Conservation (phyloP, 371 early-diverging fungal genomes). For the Chytridiales sp. region DNA sequence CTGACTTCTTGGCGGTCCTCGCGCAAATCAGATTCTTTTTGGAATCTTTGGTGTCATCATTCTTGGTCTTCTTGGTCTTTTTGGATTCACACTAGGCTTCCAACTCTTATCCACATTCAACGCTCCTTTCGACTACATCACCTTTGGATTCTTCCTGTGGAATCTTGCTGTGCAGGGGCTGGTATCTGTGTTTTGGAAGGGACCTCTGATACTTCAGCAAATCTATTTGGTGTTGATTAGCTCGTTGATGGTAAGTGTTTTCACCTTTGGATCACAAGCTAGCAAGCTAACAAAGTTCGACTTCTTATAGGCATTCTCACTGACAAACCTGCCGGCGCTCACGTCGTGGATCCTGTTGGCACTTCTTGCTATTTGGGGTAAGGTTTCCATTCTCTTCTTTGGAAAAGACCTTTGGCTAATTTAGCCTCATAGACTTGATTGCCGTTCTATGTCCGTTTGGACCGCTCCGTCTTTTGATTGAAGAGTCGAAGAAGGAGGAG, state of each 20-base stretch:
- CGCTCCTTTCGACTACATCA: constrained; percentile 72
- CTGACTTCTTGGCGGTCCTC: background rate
- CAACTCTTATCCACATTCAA: constrained; percentile 28
- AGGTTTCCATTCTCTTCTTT: constrained; percentile 4
- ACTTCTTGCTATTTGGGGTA: constrained; percentile 82
- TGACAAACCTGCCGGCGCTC: constrained; percentile 50
- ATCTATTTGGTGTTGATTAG: constrained; percentile 77
- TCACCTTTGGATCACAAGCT: background rate
- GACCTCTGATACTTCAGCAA: constrained; percentile 76
- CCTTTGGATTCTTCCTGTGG: constrained; percentile 73
- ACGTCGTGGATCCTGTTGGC: constrained; percentile 84
- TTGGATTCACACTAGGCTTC: constrained; percentile 64
- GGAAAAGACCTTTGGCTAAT: background rate
- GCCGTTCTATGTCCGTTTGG: constrained; percentile 89
- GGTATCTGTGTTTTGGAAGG: constrained; percentile 76
- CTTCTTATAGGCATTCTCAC: constrained; percentile 48
- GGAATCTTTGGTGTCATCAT: constrained; percentile 77
- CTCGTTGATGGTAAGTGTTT: constrained; percentile 65
- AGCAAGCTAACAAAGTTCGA: constrained; percentile 43
- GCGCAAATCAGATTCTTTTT: constrained; percentile 52
- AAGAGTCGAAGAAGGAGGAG: constrained; percentile 68
- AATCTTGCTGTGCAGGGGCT: constrained; percentile 79
- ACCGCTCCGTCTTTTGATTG: constrained; percentile 77
- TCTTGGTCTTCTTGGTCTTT: constrained; percentile 66
- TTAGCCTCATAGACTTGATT: constrained; percentile 64